phyloP scores from a whole-genome alignment of 768 basidiomycete species.

The Mycena galopus region DNA sequence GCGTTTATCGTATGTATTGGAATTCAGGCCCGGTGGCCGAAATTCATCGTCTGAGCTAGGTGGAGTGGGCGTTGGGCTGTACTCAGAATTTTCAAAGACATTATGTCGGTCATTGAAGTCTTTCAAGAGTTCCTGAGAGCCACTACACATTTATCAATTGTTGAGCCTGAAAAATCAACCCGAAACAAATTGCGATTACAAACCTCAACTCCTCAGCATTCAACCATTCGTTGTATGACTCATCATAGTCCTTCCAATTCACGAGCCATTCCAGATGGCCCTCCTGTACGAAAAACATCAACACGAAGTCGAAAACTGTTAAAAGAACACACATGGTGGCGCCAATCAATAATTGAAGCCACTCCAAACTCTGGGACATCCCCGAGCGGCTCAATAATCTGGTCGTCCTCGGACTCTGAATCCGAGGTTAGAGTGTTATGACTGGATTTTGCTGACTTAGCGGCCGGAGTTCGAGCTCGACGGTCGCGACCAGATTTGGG shows the following conservation, averaged over 20 bases:
- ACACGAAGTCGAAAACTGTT: too few relatives aligned
- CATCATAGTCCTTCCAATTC: not conserved
- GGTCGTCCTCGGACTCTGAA: too few relatives aligned
- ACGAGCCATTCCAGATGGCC: not conserved
- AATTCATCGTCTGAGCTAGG: not conserved
- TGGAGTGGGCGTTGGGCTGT: not conserved
- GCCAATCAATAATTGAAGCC: too few relatives aligned
- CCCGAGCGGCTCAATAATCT: too few relatives aligned
- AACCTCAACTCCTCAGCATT: not conserved
- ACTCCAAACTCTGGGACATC: too few relatives aligned
- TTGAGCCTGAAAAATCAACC: not conserved
- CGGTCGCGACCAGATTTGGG: too few relatives aligned
- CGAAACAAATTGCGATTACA: too few relatives aligned
- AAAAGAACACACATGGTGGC: too few relatives aligned
- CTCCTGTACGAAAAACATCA: not conserved
- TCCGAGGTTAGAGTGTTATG: too few relatives aligned
- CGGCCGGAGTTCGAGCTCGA: too few relatives aligned
- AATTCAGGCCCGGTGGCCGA: not conserved
- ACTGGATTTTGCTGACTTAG: too few relatives aligned
- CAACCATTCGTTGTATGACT: not conserved
- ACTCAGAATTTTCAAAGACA: too few relatives aligned
- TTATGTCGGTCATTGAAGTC: not conserved
- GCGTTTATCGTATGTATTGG: not conserved
- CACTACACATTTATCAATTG: not conserved
- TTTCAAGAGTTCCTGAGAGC: not conserved